Evolutionary conservation across 2,329 filamentous ascomycete species (phyloP), one percentile per base, ranked within the genome.

Genomic region (Hirsutella minnesotensis): DNA sequence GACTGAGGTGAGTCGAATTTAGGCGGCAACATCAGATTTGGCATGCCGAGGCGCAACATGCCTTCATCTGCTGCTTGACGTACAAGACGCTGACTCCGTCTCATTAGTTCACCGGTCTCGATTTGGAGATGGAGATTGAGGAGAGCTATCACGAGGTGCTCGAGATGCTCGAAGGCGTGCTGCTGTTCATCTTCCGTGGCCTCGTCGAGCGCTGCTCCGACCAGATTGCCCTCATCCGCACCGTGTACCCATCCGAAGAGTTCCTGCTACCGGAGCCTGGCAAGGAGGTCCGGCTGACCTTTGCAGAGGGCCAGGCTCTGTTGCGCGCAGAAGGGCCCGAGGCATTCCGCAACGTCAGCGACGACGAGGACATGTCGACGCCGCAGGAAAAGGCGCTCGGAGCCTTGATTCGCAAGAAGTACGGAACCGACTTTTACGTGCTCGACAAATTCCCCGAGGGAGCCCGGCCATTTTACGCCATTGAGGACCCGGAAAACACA

Each of bases 381-480:
- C 80, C 85, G 0, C 82, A 90, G 57, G 86, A 92, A 62, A 89
- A 89, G 66, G 85, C 83, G n/a, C 80, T 96, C 9, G 92, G 92
- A 45, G 81, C 79, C 21, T 73, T 96, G 39, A 79, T 96, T 51
- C 82, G 86, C 44, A 75, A 86, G 54, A 95, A 95, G 67, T 95
- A 83, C 73, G 77, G 83, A 59, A 92, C 88, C 46, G 92, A 98
- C 68, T 96, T 96, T 69, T 96, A 95, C 68, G 82, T 94, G 19
- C 76, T 98, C 48, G 90, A 96, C 71, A 92, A 96, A 66, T 98
- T 95, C 73, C 92, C 92, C 37, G 80, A 92, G 62, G 71, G 73
- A 31, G 86, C 92, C 18, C 79, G 92, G 24, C 90, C 90, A 5
- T 95, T 95, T 66, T 96, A 95, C 66, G 88, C 90, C 47, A 86